Conservation (phyloP, 1,139 yeast genomes). For the Suhomyces panamericanus region DNA sequence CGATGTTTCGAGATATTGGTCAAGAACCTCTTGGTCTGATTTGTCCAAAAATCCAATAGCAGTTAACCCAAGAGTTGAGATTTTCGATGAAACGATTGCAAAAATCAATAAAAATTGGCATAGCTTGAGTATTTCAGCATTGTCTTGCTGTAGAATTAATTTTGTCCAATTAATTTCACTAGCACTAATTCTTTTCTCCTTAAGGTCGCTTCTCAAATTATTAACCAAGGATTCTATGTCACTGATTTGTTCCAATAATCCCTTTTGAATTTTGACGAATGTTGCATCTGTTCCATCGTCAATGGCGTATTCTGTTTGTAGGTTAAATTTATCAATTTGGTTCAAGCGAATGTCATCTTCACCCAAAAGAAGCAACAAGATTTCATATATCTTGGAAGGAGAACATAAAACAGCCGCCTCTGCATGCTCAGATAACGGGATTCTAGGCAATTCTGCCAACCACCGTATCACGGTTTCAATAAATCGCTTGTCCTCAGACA, state of each 20-base stretch:
- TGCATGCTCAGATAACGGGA: slow-evolving; percentile 15
- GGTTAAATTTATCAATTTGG: no score
- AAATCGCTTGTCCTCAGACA: slow-evolving; percentile 6
- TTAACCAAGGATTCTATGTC: neutral
- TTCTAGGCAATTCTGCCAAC: slow-evolving; percentile 26
- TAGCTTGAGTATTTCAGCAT: slow-evolving; percentile 17
- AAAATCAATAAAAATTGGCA: slow-evolving; percentile 22
- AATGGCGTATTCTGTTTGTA: neutral
- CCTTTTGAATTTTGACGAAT: neutral
- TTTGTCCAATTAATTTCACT: slow-evolving; percentile 12
- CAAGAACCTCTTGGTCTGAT: neutral
- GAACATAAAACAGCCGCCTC: slow-evolving; percentile 11
- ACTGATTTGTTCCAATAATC: neutral
- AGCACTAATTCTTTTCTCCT: neutral
- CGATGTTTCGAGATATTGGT: neutral
- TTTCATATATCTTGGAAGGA: slow-evolving; percentile 17
- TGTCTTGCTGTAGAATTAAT: slow-evolving; percentile 20
- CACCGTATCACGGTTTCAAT: slow-evolving; percentile 24
- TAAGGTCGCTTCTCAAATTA: neutral
- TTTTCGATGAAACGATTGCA: slow-evolving; percentile 24
- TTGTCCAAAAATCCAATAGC: neutral
- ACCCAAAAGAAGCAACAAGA: slow-evolving; percentile 17
- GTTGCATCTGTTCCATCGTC: neutral
- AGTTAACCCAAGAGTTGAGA: slow-evolving; percentile 23
- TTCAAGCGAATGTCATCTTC: slow-evolving; percentile 16